Evolutionary conservation across 225 moss, liverwort and hornwort genomes (phyloP).

Genomic region (Pseudisothecium myosuroides): DNA sequence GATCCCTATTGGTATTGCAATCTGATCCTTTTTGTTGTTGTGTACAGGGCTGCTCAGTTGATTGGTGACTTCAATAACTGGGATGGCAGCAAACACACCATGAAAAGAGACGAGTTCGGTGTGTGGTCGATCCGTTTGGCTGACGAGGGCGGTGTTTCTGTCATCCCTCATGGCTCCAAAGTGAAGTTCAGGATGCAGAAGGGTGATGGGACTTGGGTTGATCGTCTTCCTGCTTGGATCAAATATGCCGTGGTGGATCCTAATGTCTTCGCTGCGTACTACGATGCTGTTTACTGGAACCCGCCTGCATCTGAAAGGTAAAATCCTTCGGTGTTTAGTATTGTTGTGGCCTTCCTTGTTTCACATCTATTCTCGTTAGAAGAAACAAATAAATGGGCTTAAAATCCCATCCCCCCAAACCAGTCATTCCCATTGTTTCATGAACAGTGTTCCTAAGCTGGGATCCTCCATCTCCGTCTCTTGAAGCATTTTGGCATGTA

Average conservation of each 20-base stretch:
- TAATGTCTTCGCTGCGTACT: constrained; percentile 63
- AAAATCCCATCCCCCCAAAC: not conserved
- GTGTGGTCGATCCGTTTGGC: constrained; percentile 76
- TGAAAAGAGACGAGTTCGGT: constrained; percentile 86
- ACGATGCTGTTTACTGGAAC: constrained; percentile 89
- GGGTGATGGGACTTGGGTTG: constrained; percentile 73
- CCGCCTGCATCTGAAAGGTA: constrained; percentile 80
- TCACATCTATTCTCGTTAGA: not conserved
- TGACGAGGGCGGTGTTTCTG: constrained; percentile 58
- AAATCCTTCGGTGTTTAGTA: not conserved
- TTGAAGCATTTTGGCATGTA: not conserved
- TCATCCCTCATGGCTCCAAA: constrained; percentile 76
- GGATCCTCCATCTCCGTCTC: not conserved
- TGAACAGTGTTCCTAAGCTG: not conserved
- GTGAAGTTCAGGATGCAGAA: constrained; percentile 80
- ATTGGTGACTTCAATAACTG: constrained; percentile 93
- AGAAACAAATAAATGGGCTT: not conserved
- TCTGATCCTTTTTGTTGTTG: not conserved
- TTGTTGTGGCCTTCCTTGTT: not conserved
- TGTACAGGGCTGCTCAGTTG: constrained; percentile 66
- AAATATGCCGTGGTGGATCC: constrained; percentile 80
- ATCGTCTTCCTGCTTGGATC: constrained; percentile 91
- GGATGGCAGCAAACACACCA: constrained; percentile 54
- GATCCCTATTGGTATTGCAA: not conserved
- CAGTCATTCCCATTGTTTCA: not conserved